Percentiles rank a stretch among this genome's conserved stretches.
These are phyloP conservation scores for Podospora sp. DNA, from an alignment of 495 filamentous ascomycete genomes.

Conservation along the genomic window DNA sequence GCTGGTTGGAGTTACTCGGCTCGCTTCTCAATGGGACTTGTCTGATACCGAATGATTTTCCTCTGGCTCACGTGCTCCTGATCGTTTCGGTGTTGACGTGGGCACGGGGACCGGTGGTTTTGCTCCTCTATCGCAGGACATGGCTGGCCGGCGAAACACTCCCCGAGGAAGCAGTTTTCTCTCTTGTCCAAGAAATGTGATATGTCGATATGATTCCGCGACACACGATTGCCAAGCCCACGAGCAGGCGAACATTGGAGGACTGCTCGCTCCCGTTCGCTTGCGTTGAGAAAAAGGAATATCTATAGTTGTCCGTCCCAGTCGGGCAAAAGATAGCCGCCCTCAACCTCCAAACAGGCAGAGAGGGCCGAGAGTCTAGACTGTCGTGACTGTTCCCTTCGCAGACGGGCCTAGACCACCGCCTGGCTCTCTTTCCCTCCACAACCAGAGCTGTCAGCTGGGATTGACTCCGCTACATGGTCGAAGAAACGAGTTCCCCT, in stretches of 20 bases:
- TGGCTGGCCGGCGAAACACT: too few species aligned
- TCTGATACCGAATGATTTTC: neutral
- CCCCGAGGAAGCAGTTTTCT: too few species aligned
- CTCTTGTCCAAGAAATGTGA: too few species aligned
- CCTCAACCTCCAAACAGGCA: neutral
- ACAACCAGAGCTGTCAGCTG: neutral
- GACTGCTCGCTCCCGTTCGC: neutral
- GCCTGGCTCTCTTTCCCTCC: neutral
- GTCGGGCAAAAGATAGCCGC: neutral
- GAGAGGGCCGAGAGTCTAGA: neutral
- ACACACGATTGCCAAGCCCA: too few species aligned
- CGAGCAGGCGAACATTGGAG: neutral
- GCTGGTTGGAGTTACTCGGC: neutral
- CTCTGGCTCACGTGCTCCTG: neutral
- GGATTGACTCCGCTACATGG: neutral
- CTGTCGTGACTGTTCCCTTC: neutral
- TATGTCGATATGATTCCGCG: too few species aligned
- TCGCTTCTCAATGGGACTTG: neutral
- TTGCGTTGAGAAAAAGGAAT: neutral
- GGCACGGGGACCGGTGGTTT: too few species aligned
- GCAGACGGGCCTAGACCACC: neutral
- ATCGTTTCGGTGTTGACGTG: too few species aligned
- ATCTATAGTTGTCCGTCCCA: neutral
- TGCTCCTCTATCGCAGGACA: too few species aligned
- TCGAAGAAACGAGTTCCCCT: too few species aligned